Evolutionary conservation across 2,329 filamentous ascomycete genomes (phyloP).

Genomic region (Verticillium tricorpus): DNA sequence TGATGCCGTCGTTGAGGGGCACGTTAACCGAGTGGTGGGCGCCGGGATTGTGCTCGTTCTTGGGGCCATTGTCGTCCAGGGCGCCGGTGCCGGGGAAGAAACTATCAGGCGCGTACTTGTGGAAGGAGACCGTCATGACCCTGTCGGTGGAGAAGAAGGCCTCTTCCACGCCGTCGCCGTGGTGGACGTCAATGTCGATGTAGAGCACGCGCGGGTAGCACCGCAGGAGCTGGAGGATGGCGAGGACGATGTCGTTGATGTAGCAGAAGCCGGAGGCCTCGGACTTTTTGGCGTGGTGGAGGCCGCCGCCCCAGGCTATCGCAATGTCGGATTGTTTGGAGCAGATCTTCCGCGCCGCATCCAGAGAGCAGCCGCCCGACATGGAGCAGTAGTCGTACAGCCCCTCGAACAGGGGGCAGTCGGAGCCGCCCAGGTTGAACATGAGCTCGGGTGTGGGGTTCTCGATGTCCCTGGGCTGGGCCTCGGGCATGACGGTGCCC

Average conservation of each 20-base stretch:
- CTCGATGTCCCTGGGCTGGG: slow-evolving; percentile 61
- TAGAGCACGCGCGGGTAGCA: slow-evolving; percentile 95
- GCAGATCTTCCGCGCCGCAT: slow-evolving; percentile 84
- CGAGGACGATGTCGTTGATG: slow-evolving; percentile 97
- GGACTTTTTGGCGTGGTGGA: slow-evolving; percentile 93
- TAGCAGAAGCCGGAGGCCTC: slow-evolving; percentile 98
- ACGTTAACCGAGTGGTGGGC: slow-evolving; percentile 90
- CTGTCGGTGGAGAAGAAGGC: slow-evolving; percentile 90
- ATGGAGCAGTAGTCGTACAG: slow-evolving; percentile 93
- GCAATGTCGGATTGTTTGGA: slow-evolving; percentile 89
- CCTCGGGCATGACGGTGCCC: slow-evolving; percentile 62
- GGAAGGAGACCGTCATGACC: slow-evolving; percentile 89
- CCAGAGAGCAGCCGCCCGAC: slow-evolving; percentile 84
- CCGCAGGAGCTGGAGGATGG: slow-evolving; percentile 85
- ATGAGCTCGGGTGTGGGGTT: slow-evolving; percentile 58
- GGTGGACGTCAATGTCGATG: slow-evolving; percentile 93
- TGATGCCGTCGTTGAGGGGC: slow-evolving; percentile 84
- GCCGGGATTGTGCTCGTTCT: slow-evolving; percentile 77
- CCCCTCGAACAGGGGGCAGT: slow-evolving; percentile 95
- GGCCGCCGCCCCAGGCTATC: slow-evolving; percentile 93
- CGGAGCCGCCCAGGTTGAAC: slow-evolving; percentile 85
- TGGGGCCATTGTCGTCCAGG: slow-evolving; percentile 78
- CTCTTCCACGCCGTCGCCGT: slow-evolving; percentile 89
- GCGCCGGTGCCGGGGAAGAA: slow-evolving; percentile 94
- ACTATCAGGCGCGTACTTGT: slow-evolving; percentile 81